phyloP scores from a whole-genome alignment of 371 early-diverging fungal species.

The Coemansia sp. region DNA sequence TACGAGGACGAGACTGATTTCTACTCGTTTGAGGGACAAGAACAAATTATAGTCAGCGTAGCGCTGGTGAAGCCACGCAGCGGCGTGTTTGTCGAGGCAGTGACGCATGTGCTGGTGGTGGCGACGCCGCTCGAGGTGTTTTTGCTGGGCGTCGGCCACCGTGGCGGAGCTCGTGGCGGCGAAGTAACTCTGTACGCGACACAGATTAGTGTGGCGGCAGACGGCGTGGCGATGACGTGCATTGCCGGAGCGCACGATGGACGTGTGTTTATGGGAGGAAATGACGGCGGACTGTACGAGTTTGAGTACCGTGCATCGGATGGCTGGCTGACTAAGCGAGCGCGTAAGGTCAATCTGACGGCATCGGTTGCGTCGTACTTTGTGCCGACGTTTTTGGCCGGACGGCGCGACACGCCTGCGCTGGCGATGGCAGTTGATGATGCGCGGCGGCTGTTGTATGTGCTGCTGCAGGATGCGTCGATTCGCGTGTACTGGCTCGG shows the following conservation, averaged over 20 bases:
- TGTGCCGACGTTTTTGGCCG: conserved; percentile 60
- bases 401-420: conserved; percentile 42
- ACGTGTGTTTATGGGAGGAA: conserved; percentile 82
- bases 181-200: conserved; percentile 64
- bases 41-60: conserved; percentile 80
- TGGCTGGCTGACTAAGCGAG: conserved; percentile 78
- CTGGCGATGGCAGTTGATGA: conserved; percentile 66
- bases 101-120: conserved; percentile 79
- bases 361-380: conserved; percentile 55
- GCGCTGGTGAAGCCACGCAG: conserved; percentile 71
- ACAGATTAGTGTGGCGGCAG: conserved; percentile 71
- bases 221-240: conserved; percentile 70
- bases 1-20: conserved; percentile 70
- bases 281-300: conserved; percentile 82
- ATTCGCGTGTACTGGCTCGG: conserved; percentile 68
- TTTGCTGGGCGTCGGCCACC: conserved; percentile 66
- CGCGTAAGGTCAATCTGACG: conserved; percentile 68
- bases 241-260: conserved; percentile 77
- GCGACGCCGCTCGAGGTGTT: conserved; percentile 82
- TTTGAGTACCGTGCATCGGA: conserved; percentile 75
- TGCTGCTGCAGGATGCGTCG: conserved; percentile 62
- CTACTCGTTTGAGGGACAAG: conserved; percentile 73
- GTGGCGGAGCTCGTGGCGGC: conserved; percentile 29
- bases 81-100: conserved; percentile 77
- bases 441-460: conserved; percentile 68